These are phyloP conservation scores for Penicillium hesseltinei DNA, from an alignment of 2,329 filamentous ascomycete genomes.

Conservation along the genomic window DNA sequence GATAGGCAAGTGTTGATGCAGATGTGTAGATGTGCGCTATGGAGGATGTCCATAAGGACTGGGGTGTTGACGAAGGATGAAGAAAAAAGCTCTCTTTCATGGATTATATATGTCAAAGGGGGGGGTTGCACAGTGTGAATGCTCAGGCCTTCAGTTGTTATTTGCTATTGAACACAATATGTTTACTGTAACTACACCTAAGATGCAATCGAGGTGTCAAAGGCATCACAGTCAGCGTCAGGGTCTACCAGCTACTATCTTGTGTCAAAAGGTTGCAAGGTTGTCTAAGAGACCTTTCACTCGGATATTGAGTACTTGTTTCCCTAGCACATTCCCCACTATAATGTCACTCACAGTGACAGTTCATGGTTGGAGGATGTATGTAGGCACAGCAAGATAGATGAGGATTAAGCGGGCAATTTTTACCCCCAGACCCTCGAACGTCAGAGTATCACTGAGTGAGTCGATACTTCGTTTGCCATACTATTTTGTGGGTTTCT, in stretches of 20 bases:
- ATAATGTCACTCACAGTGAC: too few relatives aligned
- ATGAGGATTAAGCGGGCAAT: background rate
- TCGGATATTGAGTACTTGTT: background rate
- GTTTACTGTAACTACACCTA: background rate
- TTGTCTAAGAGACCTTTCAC: background rate
- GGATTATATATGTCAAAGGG: background rate
- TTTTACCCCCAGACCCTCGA: background rate
- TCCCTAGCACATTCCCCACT: background rate
- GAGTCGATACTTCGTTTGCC: background rate
- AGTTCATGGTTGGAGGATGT: background rate
- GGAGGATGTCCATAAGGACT: background rate
- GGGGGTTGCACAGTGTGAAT: background rate
- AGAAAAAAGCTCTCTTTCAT: background rate
- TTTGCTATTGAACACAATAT: background rate
- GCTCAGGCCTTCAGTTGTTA: background rate
- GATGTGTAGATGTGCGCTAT: background rate
- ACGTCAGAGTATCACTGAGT: background rate
- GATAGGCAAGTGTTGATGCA: background rate
- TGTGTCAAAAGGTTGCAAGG: background rate
- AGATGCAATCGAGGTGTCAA: background rate
- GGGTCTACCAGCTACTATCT: background rate
- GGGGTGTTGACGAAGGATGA: background rate
- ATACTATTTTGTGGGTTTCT: conserved; percentile 1
- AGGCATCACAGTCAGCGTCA: background rate
- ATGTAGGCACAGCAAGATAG: background rate